phyloP scores from a whole-genome alignment of 2,329 filamentous ascomycete species.

The Epichloe amarillans region DNA sequence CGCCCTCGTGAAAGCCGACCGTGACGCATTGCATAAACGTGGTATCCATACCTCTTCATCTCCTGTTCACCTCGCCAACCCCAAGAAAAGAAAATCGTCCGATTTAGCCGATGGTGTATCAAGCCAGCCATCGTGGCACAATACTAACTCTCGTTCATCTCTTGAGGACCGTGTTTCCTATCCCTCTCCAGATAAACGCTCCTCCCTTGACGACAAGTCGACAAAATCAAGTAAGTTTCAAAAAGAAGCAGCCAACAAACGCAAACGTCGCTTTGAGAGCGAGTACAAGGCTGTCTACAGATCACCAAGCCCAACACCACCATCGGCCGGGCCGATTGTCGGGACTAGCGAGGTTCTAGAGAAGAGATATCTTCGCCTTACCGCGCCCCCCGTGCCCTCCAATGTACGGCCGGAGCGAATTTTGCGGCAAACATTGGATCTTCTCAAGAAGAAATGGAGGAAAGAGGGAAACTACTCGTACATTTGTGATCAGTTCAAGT shows the following conservation, averaged over 20 bases:
- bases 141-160: slow-evolving; percentile 43
- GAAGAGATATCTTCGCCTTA: slow-evolving; percentile 91
- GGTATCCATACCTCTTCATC: slow-evolving; percentile 13
- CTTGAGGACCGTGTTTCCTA: slow-evolving; percentile 69
- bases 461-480: slow-evolving; percentile 90
- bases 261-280: slow-evolving; percentile 73
- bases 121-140: slow-evolving; percentile 58
- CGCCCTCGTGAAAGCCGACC: slow-evolving; percentile 63
- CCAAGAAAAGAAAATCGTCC: slow-evolving; percentile 74
- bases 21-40: slow-evolving; percentile 33
- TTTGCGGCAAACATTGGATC: slow-evolving; percentile 70
- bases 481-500: slow-evolving; percentile 99
- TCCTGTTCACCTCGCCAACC: slow-evolving; percentile 21
- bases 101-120: slow-evolving; percentile 44
- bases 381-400: slow-evolving; percentile 69
- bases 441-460: slow-evolving; percentile 90
- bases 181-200: slow-evolving; percentile 29
- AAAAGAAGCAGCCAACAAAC: slow-evolving; percentile 71
- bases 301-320: slow-evolving; percentile 43
- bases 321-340: slow-evolving; percentile 59
- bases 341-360: slow-evolving; percentile 75
- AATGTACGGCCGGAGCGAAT: slow-evolving; percentile 75
- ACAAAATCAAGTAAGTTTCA: slow-evolving; percentile 73
- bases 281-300: slow-evolving; percentile 44
- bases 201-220: slow-evolving; percentile 29